Evolutionary conservation across 148 eudicot genomes (phyloP).

Genomic region (Polygonum aviculare): DNA sequence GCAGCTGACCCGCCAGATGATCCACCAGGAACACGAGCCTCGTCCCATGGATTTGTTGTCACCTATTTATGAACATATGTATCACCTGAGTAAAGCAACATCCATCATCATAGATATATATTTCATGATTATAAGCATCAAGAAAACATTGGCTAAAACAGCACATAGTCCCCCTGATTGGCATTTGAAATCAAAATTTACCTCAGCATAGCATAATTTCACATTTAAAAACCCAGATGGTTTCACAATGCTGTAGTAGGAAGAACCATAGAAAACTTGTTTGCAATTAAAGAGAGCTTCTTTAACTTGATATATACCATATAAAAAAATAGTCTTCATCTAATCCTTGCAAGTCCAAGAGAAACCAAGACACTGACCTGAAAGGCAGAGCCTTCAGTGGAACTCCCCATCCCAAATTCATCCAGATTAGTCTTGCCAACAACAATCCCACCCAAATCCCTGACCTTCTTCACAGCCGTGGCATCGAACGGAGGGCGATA

Average conservation of each 20-base stretch:
- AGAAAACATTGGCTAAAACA: neutral
- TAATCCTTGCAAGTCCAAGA: neutral
- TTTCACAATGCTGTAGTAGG: neutral
- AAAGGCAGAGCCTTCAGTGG: slow-evolving; percentile 85
- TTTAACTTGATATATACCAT: neutral
- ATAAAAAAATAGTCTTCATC: neutral
- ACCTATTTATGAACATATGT: slow-evolving; percentile 73
- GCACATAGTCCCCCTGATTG: neutral
- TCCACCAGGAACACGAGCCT: slow-evolving; percentile 93
- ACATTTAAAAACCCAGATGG: neutral
- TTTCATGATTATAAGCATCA: slow-evolving; percentile 13
- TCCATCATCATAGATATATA: slow-evolving; percentile 30
- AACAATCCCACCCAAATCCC: slow-evolving; percentile 69
- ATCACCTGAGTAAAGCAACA: slow-evolving; percentile 71
- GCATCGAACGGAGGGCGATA: slow-evolving; percentile 82
- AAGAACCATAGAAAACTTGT: neutral
- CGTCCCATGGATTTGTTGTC: slow-evolving; percentile 98
- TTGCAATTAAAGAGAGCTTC: neutral
- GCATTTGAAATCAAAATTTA: neutral
- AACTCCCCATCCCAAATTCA: slow-evolving; percentile 99
- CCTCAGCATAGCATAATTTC: too few relatives aligned
- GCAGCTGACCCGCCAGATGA: slow-evolving; percentile 99
- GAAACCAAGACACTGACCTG: slow-evolving; percentile 35
- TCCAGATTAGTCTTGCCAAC: slow-evolving; percentile 98
- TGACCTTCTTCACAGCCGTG: slow-evolving; percentile 66